Percentiles rank a stretch among this genome's conserved stretches.
Evolutionary conservation across 768 basidiomycete genomes (phyloP).

Genomic region (Fomitopsis serialis): DNA sequence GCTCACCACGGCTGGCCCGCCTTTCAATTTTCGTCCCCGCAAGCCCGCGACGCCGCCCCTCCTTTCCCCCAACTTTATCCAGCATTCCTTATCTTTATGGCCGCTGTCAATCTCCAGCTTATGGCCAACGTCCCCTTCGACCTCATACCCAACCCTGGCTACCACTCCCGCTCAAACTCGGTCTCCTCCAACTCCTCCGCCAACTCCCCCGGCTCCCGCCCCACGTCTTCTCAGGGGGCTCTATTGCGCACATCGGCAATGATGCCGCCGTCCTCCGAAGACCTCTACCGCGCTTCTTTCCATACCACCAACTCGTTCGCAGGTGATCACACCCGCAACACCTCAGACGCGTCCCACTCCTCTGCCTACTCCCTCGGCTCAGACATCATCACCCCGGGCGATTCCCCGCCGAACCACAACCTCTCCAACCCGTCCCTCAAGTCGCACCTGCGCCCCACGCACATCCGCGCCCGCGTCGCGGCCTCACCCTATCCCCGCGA

Average conservation of each 20-base stretch:
- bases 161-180: slow-evolving; percentile 75
- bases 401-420: slow-evolving; percentile 75
- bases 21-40: slow-evolving; percentile 23
- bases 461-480: slow-evolving; percentile 74
- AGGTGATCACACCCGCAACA: slow-evolving; percentile 37
- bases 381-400: slow-evolving; percentile 36
- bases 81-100: slow-evolving; percentile 38
- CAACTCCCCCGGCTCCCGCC: slow-evolving; percentile 67
- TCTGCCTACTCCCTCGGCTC: slow-evolving; percentile 38
- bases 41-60: slow-evolving; percentile 24
- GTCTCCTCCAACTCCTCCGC: slow-evolving; percentile 66
- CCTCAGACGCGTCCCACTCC: slow-evolving; percentile 35
- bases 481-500: slow-evolving; percentile 86
- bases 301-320: slow-evolving; percentile 43
- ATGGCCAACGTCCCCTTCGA: slow-evolving; percentile 68
- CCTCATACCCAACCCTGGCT: slow-evolving; percentile 51
- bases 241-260: slow-evolving; percentile 46
- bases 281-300: slow-evolving; percentile 66
- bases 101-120: slow-evolving; percentile 71
- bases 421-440: slow-evolving; percentile 73
- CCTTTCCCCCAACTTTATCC: slow-evolving; percentile 26
- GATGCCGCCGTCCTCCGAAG: slow-evolving; percentile 52
- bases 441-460: slow-evolving; percentile 67
- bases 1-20: slow-evolving; percentile 53
- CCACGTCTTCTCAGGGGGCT: slow-evolving; percentile 71